Evolutionary conservation across 2,329 filamentous ascomycete species (phyloP), one percentile per base, ranked within the genome.

Genomic region (Pestalotiopsis sp.): DNA sequence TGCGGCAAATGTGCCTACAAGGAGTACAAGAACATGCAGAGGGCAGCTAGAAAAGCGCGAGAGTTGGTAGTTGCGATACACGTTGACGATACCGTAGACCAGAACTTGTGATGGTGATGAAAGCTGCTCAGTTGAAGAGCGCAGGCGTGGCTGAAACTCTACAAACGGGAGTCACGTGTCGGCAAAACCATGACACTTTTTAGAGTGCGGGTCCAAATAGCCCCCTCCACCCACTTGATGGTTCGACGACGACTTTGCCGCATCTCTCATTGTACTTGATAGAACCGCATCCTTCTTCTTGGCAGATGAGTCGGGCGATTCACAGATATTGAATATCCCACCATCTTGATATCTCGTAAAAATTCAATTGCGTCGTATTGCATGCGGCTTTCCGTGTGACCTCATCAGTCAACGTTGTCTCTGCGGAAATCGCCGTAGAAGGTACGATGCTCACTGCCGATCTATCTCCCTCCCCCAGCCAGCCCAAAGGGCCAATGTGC

Each of bases 361-460:
- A 35, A 40, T 11, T 61, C 26, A 9, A 13, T 20, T 39, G 26
- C 22, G 20, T 55, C 67, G 44, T 30, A 63, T 68, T 68, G 58
- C 58, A 58, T 59, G 52, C 35, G 35, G 11, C 26, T 44, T 22
- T n/a, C 20, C 9, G 20, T 40, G n/a, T 17, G n/a, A n/a, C 35
- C 7, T 30, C 9, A 22, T 22, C 56, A 13, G 11, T 20, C 10
- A 11, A 20, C 26, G 26, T 55, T 30, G 20, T 66, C 20, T 35
- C n/a, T 52, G 40, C 24, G 60, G 57, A 57, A 55, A 30, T 35
- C 30, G 56, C 61, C 17, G 55, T 59, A 69, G 57, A 66, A 61
- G 65, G 68, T 69, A 69, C 68, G 58, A 63, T 66, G 59, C 60
- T 56, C 67, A 65, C 24, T 61, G 20, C 44, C 62, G 20, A 56